phyloP scores from a whole-genome alignment of 768 basidiomycete species.

The Tylopilus sp. region DNA sequence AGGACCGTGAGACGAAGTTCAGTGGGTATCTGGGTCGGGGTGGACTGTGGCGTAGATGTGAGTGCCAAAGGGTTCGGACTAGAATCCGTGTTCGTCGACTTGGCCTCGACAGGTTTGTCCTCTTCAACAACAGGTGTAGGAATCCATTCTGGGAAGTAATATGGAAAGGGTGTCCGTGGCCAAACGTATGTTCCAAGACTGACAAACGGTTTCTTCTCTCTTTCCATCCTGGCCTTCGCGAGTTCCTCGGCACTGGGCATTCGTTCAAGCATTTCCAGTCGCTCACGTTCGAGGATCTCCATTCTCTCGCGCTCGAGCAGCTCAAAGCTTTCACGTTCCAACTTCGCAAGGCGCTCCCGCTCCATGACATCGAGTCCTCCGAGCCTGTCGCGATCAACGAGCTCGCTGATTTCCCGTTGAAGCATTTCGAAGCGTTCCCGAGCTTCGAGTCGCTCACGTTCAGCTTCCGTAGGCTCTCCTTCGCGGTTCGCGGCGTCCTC shows the following conservation, averaged over 20 bases:
- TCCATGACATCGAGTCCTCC: slow-evolving; percentile 27
- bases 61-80: slow-evolving; percentile 30
- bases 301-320: slow-evolving; percentile 28
- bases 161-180: slow-evolving; percentile 32
- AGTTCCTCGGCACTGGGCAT: slow-evolving; percentile 33
- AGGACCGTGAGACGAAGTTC: slow-evolving; percentile 46
- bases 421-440: slow-evolving; percentile 29
- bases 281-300: slow-evolving; percentile 31
- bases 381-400: slow-evolving; percentile 29
- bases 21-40: slow-evolving; percentile 20
- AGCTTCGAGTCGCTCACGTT: slow-evolving; percentile 26
- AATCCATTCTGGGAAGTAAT: slow-evolving; percentile 34
- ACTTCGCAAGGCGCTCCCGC: slow-evolving; percentile 25
- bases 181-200: slow-evolving; percentile 29
- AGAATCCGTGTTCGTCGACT: slow-evolving; percentile 16
- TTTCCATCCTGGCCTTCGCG: slow-evolving; percentile 28
- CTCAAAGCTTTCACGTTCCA: slow-evolving; percentile 31
- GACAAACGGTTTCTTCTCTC: slow-evolving; percentile 28
- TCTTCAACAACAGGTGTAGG: slow-evolving; percentile 26
- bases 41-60: slow-evolving; percentile 6
- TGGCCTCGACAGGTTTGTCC: slow-evolving; percentile 20
- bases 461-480: slow-evolving; percentile 19
- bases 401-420: slow-evolving; percentile 32
- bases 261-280: slow-evolving; percentile 30
- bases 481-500: slow-evolving; percentile 15